These are phyloP conservation scores for Penstemon newberryi DNA, from an alignment of 257 asterid species.

Conservation along the genomic window DNA sequence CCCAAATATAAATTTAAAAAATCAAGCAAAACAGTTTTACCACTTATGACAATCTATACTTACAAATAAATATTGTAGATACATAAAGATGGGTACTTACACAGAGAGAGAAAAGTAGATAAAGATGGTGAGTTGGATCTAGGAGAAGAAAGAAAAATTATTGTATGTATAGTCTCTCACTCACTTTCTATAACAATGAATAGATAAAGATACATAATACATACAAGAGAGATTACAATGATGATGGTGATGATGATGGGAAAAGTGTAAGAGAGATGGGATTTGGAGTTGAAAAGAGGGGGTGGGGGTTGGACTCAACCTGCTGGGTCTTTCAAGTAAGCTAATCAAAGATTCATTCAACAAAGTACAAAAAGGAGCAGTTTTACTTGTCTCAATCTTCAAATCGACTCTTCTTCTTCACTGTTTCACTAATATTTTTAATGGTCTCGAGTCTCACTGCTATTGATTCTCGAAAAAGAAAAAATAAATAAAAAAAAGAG, in stretches of 20 bases:
- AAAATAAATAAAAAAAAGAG: background rate
- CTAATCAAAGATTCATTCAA: conserved; percentile 5
- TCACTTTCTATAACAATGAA: conserved; percentile 28
- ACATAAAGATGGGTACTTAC: conserved; percentile 3
- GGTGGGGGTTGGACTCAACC: too few relatives aligned
- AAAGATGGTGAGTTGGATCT: conserved; percentile 51
- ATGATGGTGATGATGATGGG: background rate
- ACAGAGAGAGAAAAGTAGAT: conserved; percentile 26
- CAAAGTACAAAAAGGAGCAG: conserved; percentile 16
- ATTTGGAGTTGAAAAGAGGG: background rate
- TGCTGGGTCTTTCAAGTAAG: background rate
- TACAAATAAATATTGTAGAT: too few relatives aligned
- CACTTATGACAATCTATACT: background rate
- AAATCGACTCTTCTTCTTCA: conserved; percentile 6
- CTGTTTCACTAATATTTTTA: conserved; percentile 6
- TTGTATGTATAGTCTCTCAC: conserved; percentile 26
- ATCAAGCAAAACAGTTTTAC: background rate
- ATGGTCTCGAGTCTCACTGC: too few relatives aligned
- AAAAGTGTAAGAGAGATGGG: background rate
- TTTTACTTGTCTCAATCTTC: too few relatives aligned
- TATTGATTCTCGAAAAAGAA: too few relatives aligned
- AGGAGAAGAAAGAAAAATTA: conserved; percentile 20
- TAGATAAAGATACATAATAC: conserved; percentile 22
- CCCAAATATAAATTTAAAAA: background rate
- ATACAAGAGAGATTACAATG: conserved; percentile 32